Evolutionary conservation across 345 rosid genomes (phyloP).

Genomic region (Corchorus olitorius): DNA sequence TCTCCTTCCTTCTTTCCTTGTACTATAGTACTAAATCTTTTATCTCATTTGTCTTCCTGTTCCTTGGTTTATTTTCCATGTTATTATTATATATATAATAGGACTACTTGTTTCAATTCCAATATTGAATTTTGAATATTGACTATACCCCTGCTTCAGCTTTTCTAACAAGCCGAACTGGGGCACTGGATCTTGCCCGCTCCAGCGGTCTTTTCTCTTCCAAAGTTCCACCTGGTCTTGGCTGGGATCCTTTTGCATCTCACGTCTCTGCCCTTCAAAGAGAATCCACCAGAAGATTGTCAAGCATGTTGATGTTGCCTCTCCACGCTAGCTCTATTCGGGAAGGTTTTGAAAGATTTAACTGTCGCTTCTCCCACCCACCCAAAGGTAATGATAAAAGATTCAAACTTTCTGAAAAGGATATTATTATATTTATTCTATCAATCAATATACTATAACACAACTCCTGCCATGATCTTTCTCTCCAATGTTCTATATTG

Average conservation of each 20-base stretch:
- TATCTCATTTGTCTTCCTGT: background rate
- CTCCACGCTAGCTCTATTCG: constrained; percentile 35
- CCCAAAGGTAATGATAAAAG: constrained; percentile 47
- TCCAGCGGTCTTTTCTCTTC: constrained; percentile 35
- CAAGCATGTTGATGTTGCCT: constrained; percentile 34
- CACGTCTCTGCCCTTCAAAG: constrained; percentile 43
- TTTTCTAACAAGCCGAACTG: constrained; percentile 45
- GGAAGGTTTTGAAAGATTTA: constrained; percentile 47
- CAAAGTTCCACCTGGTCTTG: constrained; percentile 26
- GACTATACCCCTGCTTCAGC: constrained; percentile 33
- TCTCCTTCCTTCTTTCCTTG: background rate
- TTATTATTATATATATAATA: no score
- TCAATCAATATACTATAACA: no score
- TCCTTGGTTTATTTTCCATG: background rate
- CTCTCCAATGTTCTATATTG: background rate
- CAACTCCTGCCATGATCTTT: background rate
- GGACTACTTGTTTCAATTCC: background rate
- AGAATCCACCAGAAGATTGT: constrained; percentile 49
- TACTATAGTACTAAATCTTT: background rate
- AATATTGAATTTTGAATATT: constrained; percentile 3
- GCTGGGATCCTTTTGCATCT: constrained; percentile 49
- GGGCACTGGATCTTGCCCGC: constrained; percentile 41
- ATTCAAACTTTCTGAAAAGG: background rate
- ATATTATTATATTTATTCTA: background rate
- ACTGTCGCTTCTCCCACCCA: constrained; percentile 37